These are phyloP conservation scores for Ilyonectria mors-panacis DNA, from an alignment of 2,329 filamentous ascomycete species.

Conservation along the genomic window DNA sequence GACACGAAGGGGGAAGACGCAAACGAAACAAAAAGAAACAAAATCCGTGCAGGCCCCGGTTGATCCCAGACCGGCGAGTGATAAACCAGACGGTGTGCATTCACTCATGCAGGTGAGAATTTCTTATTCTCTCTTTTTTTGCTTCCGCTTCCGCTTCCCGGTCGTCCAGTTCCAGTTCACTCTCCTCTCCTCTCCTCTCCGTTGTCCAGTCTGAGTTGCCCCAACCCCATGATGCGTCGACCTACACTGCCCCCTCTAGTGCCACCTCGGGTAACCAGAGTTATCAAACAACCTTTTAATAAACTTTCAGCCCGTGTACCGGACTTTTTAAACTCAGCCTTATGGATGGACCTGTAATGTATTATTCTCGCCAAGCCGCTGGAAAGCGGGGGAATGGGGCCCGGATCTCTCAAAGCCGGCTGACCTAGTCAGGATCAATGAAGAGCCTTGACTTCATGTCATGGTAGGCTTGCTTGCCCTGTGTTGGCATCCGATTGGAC, in stretches of 20 bases:
- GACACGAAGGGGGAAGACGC: not conserved
- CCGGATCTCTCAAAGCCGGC: not conserved
- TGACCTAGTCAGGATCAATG: not conserved
- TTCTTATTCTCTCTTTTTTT: no score
- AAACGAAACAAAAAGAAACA: not conserved
- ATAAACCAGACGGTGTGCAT: no score
- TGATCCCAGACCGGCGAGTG: not conserved
- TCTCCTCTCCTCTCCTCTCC: no score
- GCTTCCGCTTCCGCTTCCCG: no score
- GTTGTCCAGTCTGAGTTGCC: no score
- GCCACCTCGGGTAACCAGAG: no score
- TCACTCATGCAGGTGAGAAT: no score
- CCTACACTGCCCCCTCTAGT: no score
- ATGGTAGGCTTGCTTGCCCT: not conserved
- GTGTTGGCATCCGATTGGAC: not conserved
- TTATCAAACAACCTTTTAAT: no score
- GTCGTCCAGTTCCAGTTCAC: no score
- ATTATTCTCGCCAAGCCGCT: not conserved
- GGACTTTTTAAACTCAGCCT: not conserved
- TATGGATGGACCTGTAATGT: not conserved
- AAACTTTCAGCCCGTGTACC: not conserved
- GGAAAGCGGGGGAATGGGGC: not conserved
- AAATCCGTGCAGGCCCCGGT: not conserved
- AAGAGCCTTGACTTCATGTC: not conserved
- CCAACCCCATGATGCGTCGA: no score